Evolutionary conservation across 805 yeast genomes (phyloP).

Genomic region (Kuraishia cidri): DNA sequence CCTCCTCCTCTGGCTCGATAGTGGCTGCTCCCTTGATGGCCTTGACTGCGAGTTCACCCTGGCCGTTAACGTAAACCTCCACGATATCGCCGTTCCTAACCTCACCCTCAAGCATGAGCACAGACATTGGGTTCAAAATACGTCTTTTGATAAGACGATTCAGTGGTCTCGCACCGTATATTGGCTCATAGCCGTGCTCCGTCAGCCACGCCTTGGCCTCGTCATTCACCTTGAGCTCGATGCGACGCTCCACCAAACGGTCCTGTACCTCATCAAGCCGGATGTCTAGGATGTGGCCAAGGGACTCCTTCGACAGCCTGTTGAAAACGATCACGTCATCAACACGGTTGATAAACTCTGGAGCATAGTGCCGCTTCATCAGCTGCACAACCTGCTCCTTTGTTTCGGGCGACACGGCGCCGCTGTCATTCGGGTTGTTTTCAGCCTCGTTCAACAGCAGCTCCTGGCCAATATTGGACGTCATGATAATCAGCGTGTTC

Average conservation of each 20-base stretch:
- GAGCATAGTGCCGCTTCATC: constrained; percentile 74
- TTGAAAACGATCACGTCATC: constrained; percentile 94
- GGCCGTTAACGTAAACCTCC: constrained; percentile 31
- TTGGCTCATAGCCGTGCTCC: constrained; percentile 80
- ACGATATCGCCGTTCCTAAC: constrained; percentile 51
- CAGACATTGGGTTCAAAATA: constrained; percentile 85
- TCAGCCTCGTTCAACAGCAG: constrained; percentile 58
- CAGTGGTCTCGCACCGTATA: constrained; percentile 94
- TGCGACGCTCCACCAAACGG: constrained; percentile 72
- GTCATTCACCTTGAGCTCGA: constrained; percentile 39
- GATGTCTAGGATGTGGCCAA: constrained; percentile 77
- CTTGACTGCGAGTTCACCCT: constrained; percentile 6
- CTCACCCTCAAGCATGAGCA: constrained; percentile 70
- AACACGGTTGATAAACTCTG: constrained; percentile 90
- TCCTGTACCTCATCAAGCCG: constrained; percentile 76
- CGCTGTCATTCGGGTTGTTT: constrained; percentile 35
- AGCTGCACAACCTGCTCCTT: constrained; percentile 55
- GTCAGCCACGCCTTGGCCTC: constrained; percentile 74
- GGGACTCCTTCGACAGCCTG: constrained; percentile 69
- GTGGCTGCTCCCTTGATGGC: not conserved
- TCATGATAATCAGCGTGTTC: constrained; percentile 92
- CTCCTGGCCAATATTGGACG: constrained; percentile 95
- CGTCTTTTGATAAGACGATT: constrained; percentile 81
- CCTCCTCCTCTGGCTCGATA: not conserved
- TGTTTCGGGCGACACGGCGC: constrained; percentile 43